Evolutionary conservation across 805 yeast genomes (phyloP).

Genomic region (Wickerhamomyces queroliae): DNA sequence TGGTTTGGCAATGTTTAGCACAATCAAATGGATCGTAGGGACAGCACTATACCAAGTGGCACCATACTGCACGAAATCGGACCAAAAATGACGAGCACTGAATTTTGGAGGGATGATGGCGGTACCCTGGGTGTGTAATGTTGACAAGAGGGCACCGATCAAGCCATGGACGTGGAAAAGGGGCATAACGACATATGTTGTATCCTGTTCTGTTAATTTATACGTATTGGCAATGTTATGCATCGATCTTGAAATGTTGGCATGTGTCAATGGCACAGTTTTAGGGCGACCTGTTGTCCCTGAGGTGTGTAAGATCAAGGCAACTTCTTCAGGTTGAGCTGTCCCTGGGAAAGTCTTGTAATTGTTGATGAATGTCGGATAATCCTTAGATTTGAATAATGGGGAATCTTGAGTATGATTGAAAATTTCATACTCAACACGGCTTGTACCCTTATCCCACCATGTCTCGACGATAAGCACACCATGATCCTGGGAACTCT

Average conservation of each 20-base stretch:
- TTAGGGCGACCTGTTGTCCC: slow-evolving; percentile 78
- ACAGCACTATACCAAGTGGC: slow-evolving; percentile 77
- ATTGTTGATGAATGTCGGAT: slow-evolving; percentile 26
- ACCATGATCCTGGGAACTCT: slow-evolving; percentile 42
- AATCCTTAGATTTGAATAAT: slow-evolving; percentile 22
- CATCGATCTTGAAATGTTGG: slow-evolving; percentile 55
- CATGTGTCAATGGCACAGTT: slow-evolving; percentile 66
- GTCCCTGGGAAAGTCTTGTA: slow-evolving; percentile 31
- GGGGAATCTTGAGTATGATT: slow-evolving; percentile 18
- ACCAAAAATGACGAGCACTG: slow-evolving; percentile 58
- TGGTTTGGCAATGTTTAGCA: slow-evolving; percentile 49
- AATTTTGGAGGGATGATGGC: slow-evolving; percentile 58
- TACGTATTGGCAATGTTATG: slow-evolving; percentile 55
- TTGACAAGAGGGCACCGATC: slow-evolving; percentile 57
- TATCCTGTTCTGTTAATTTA: slow-evolving; percentile 40
- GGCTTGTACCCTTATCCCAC: slow-evolving; percentile 34
- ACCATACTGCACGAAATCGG: slow-evolving; percentile 39
- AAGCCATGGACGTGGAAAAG: slow-evolving; percentile 74
- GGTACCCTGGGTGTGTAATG: slow-evolving; percentile 54
- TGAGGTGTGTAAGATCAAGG: slow-evolving; percentile 64
- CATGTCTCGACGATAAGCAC: slow-evolving; percentile 48
- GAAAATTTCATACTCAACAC: slow-evolving; percentile 36
- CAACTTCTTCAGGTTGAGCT: slow-evolving; percentile 46
- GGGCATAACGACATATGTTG: slow-evolving; percentile 68
- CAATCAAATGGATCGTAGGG: slow-evolving; percentile 68